Base-by-base conservation (phyloP, 2,329 filamentous ascomycete species). In the Diaporthe helianthi region DNA sequence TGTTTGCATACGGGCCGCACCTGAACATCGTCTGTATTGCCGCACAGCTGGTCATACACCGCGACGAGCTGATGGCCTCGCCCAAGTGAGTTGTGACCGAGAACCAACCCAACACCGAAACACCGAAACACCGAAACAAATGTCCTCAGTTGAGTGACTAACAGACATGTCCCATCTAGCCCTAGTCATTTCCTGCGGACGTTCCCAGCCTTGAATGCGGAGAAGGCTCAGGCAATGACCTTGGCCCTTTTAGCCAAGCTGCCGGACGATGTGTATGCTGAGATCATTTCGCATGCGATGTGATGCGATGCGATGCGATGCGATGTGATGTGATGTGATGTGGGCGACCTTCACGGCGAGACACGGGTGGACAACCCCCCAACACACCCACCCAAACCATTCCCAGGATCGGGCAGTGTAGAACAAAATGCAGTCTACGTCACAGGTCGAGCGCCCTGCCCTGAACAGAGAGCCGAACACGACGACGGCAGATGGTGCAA, bases 1-100 rank as follows among this genome's bases (percentile, higher is more conserved):
- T 99, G 26, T 97, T 99, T 76, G 95, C 96, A 0, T 99, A 98
- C 74, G 96, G 96, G 0, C 90, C 94, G 44, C 96, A 99, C 79
- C 80, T 99, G 71, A 99, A 99, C 76, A 93, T 99, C 68, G 82
- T 99, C 26, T 98, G 96, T 78, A 98, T 99, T 73, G 96, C 98
- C 19, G 95, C 95, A 17, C 96, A 99, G 81, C 84, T 99, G 65
- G 91, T 98, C 60, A 87, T 97, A 75, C 93, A 98, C 81, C 86
- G 94, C 70, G 91, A 94, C 68, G 90, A 93, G 71, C 90, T 99
- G 65, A 82, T 99, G 74, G 89, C 89, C 69, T 97, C 92, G 69
- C 87, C 92, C 8, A 97, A 92, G 94, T 97, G 83, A 73, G 47
- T 55, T 52, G n/a, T 73, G 22, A 13, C 12, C 9, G 33, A 73